Conservation (phyloP, 1,284 basidiomycete genomes). For the Papiliotrema nemorosa region DNA sequence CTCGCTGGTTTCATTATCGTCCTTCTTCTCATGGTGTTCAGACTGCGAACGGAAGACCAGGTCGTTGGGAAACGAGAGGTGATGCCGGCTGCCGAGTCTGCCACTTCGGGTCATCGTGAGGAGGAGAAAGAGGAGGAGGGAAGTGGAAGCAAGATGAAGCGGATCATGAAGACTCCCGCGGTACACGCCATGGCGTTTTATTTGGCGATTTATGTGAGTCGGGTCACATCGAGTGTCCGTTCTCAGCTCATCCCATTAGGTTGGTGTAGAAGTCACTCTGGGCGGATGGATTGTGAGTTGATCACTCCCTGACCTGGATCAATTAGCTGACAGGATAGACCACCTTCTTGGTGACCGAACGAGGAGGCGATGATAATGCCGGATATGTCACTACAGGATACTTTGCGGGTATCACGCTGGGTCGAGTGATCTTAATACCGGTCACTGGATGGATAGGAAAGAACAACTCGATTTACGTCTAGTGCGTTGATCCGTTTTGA, state of each 20-base stretch:
- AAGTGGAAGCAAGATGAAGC: constrained; percentile 38
- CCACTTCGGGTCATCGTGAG: not conserved
- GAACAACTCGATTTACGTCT: constrained; percentile 35
- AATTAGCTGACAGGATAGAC: constrained; percentile 16
- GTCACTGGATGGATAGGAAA: constrained; percentile 39
- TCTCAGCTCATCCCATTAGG: constrained; percentile 11
- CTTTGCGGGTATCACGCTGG: constrained; percentile 41
- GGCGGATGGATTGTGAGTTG: constrained; percentile 40
- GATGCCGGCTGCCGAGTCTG: not conserved
- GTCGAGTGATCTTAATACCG: constrained; percentile 41
- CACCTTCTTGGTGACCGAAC: constrained; percentile 36
- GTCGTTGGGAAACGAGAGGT: constrained; percentile 29
- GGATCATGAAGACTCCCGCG: constrained; percentile 31
- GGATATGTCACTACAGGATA: constrained; percentile 45
- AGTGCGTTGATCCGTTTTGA: constrained; percentile 29
- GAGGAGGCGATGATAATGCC: constrained; percentile 32
- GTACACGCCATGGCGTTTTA: constrained; percentile 38
- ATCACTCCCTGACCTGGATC: not conserved
- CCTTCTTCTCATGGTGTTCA: constrained; percentile 56
- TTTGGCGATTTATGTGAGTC: constrained; percentile 38
- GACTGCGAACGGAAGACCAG: constrained; percentile 57
- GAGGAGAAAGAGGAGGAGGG: constrained; percentile 5
- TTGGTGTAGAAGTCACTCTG: constrained; percentile 42
- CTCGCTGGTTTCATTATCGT: constrained; percentile 55
- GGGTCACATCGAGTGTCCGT: no score